Conservation (phyloP, 2,329 filamentous ascomycete genomes). For the Parastagonospora avenae region DNA sequence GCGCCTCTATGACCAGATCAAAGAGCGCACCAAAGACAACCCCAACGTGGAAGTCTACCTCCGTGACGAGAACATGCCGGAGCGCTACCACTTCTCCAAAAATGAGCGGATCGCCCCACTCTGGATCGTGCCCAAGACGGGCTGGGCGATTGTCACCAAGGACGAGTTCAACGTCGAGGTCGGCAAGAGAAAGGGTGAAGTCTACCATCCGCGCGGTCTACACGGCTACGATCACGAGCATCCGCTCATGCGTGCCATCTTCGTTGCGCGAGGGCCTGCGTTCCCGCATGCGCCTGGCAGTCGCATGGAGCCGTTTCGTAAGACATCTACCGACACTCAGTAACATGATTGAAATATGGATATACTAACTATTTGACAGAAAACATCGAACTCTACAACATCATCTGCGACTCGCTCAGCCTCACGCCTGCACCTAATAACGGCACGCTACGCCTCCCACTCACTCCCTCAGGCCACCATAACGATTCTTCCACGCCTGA, state of each 20-base stretch:
- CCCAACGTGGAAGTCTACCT: constrained; percentile 86
- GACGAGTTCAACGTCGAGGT: constrained; percentile 76
- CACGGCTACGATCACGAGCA: constrained; percentile 97
- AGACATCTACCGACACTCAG: constrained; percentile 49
- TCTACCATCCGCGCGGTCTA: constrained; percentile 81
- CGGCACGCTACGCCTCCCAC: constrained; percentile 77
- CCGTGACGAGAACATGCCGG: constrained; percentile 84
- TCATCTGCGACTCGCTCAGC: constrained; percentile 85
- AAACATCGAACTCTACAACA: constrained; percentile 94
- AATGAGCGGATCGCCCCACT: constrained; percentile 91
- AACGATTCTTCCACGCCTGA: constrained; percentile 54
- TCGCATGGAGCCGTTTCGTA: constrained; percentile 79
- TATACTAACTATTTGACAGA: constrained; percentile 57
- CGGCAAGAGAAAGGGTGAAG: constrained; percentile 65
- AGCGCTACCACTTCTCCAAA: constrained; percentile 86
- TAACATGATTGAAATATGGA: too few species aligned
- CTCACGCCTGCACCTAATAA: constrained; percentile 80
- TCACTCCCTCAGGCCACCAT: constrained; percentile 68
- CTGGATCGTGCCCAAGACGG: constrained; percentile 90
- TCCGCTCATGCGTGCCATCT: constrained; percentile 94
- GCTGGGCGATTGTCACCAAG: constrained; percentile 87
- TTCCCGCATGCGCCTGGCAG: constrained; percentile 87
- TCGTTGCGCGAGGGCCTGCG: constrained; percentile 87
- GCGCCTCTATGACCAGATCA: constrained; percentile 65
- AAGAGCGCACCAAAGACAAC: constrained; percentile 62